Evolutionary conservation across 2,329 filamentous ascomycete species (phyloP), one percentile per base, ranked within the genome.

Genomic region (Pseudodiploospora longispora): DNA sequence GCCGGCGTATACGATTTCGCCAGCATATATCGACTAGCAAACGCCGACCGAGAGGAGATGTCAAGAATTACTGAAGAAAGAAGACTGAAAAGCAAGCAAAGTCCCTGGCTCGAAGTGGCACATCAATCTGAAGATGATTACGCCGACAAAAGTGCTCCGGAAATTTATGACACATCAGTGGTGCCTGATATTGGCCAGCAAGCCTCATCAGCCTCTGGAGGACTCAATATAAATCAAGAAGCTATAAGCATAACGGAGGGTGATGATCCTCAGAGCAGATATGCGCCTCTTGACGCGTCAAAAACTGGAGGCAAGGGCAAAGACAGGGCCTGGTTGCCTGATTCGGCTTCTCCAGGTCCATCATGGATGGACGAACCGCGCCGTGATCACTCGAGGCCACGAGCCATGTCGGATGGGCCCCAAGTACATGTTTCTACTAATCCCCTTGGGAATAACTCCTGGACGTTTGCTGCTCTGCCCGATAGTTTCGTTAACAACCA

Each of bases 41-140:
- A 72, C 36, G 80, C 80, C 4, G 72, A 84, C 52, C 72, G 73
- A 0, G 68, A 75, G 32, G 72, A 70, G 47, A 78, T 85, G 28
- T 52, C 83, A 3, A 66, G 71, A 35, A 78, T 85, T 27, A 80
- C 84, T 30, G 71, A 75, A 34, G 72, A 78, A 33, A 80, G 84
- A 52, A 71, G 74, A 4, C 69, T 78, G 2, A 69, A 76, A 44
- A 75, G 78, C 8, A 73, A 75, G 40, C 68, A 86, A 31, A 66
- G 68, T 8, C 78, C 79, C 58, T 78, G 80, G 68, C 70, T 83
- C 8, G 68, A 71, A 30, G 65, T 76, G 27, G 77, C 80, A 48
- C 68, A 54, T 4, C 52, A 52, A 36, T 54, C 55, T 59, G 49
- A 59, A 50, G 27, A 37, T 5, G 47, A 65, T 60, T 48, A 42